Base-by-base conservation (phyloP, 108 stramenopile genomes). In the Cyclotella distinguenda region DNA sequence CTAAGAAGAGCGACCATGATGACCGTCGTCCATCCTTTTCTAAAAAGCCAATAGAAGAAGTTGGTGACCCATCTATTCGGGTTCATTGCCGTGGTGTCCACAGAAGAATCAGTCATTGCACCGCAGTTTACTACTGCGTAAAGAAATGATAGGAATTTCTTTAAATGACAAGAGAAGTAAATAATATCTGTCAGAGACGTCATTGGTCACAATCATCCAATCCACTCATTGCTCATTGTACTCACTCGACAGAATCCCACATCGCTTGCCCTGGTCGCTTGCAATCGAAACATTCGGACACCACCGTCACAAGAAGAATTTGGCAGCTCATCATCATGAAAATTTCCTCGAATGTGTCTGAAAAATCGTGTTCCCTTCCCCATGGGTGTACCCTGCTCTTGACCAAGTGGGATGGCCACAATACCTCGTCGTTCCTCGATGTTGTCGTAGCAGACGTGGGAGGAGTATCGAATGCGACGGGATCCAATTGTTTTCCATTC, bases 1-100 rank as follows among this genome's bases (percentile, higher is more conserved):
- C 19, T 54, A 15, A 74, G 11, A 15, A 74, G 26, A 19, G 52
- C 25, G 0, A 66, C 36, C n/a, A 44, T 16, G 21, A 66, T 49
- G 21, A 74, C 60, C 8, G 65, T 74, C 1, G 39, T 21, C 73
- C 73, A 74, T 22, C 73, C 73, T 34, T 58, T 66, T 32, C 73
- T 47, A 25, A 66, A 74, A 6, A 74, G 59, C 73, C 73, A 74
- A 39, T 60, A 60, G 43, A 74, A 74, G 52, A 66, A 74, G 22
- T 66, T 64, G 21, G 55, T 54, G 6, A 74, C 59, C 65, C 73
- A 74, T 47, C 42, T 48, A 9, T 66, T 66, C 12, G 65, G 73
- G 23, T 66, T 60, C 8, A 22, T 23, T 11, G 33, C 27, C 36
- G 18, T n/a, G 43, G 18, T 16, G 35, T 31, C 16, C 32, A 45